phyloP scores from a whole-genome alignment of 805 yeast genomes.

The Wickerhamiella cacticola region DNA sequence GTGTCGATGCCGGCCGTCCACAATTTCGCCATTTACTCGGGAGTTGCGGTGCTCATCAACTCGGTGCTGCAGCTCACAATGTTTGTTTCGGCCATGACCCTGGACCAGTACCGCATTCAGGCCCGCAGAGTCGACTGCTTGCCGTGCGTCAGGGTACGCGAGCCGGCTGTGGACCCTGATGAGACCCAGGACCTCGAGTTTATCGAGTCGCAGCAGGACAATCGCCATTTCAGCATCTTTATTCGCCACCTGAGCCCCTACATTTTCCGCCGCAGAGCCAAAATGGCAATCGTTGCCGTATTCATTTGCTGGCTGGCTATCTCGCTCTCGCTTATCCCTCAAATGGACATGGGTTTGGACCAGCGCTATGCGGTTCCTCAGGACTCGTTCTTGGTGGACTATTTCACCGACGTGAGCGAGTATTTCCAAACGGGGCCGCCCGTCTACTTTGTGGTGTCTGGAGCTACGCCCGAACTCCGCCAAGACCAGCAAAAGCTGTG shows the following conservation, averaged over 20 bases:
- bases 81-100: conserved; percentile 57
- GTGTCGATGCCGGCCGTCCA: conserved; percentile 95
- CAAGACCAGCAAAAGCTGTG: conserved; percentile 62
- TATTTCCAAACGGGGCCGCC: conserved; percentile 88
- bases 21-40: conserved; percentile 84
- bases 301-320: conserved; percentile 56
- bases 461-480: conserved; percentile 49
- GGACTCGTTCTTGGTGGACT: conserved; percentile 68
- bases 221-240: conserved; percentile 31
- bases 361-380: conserved; percentile 80
- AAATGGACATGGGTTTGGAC: conserved; percentile 67
- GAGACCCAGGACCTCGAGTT: conserved; percentile 11
- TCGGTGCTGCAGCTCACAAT: conserved; percentile 69
- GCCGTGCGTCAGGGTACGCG: conserved; percentile 37
- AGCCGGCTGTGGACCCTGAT: conserved; percentile 11
- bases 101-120: conserved; percentile 56
- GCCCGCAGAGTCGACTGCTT: conserved; percentile 47
- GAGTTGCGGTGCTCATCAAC: conserved; percentile 71
- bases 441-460: conserved; percentile 67
- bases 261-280: conserved; percentile 38
- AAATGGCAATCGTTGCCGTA: conserved; percentile 38
- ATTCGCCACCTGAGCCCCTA: conserved; percentile 48
- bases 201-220: conserved; percentile 20
- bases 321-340: conserved; percentile 59
- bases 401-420: conserved; percentile 62